Evolutionary conservation across 2,329 filamentous ascomycete species (phyloP).

Genomic region (Hypoxylon sp.): DNA sequence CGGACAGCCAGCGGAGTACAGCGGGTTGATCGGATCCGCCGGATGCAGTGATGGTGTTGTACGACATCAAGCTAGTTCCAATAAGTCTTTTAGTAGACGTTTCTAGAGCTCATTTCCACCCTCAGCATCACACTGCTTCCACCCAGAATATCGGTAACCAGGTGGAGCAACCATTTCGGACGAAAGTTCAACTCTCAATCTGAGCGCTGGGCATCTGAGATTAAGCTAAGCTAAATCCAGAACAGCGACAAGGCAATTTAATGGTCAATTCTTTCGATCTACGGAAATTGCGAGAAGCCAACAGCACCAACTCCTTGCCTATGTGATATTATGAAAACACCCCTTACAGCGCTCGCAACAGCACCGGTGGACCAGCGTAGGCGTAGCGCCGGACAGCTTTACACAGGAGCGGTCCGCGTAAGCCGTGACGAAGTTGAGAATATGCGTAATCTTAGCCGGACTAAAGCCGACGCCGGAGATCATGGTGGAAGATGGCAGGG

Average conservation of each 20-base stretch:
- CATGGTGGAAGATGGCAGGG: too few relatives aligned
- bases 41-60: not conserved
- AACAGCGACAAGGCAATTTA: not conserved
- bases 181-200: not conserved
- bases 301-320: constrained; percentile 3
- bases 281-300: constrained; percentile 8
- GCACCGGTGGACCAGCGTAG: too few relatives aligned
- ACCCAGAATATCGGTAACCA: not conserved
- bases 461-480: too few relatives aligned
- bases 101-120: not conserved
- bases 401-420: too few relatives aligned
- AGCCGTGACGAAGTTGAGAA: too few relatives aligned
- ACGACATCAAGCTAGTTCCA: not conserved
- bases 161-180: not conserved
- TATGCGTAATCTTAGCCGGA: too few relatives aligned
- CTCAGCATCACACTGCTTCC: not conserved
- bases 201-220: not conserved
- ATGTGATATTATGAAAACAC: not conserved
- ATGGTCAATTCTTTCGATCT: constrained; percentile 2
- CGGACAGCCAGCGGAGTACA: not conserved
- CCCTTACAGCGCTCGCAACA: too few relatives aligned
- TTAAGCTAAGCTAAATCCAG: not conserved
- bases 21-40: not conserved
- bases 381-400: too few relatives aligned
- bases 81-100: not conserved